Evolutionary conservation across 2,329 filamentous ascomycete species (phyloP).

Genomic region (Amphichorda felina): DNA sequence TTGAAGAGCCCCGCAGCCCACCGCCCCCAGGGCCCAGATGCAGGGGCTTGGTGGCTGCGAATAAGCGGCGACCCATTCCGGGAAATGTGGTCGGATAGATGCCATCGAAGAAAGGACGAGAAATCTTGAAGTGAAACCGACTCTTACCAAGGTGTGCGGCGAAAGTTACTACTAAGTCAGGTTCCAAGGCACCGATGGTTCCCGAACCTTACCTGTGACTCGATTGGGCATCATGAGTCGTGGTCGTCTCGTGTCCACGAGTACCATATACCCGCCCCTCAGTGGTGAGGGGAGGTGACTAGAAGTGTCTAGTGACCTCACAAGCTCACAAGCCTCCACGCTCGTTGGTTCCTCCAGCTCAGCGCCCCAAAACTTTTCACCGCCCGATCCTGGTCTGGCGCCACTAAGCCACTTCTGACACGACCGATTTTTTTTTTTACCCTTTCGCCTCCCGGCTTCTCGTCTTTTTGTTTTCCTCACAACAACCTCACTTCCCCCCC

Average conservation of each 20-base stretch:
- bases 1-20: too few species aligned
- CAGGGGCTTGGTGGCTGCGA: too few species aligned
- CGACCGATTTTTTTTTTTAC: conserved; percentile 7
- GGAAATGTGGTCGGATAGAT: too few species aligned
- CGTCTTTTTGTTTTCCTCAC: conserved; percentile 19
- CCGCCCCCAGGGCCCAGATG: too few species aligned
- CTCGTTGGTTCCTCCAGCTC: not conserved
- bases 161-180: too few species aligned
- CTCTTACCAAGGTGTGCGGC: too few species aligned
- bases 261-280: not conserved
- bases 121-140: too few species aligned
- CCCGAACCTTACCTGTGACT: too few species aligned
- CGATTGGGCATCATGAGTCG: conserved; percentile 2
- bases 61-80: too few species aligned
- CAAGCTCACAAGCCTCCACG: not conserved
- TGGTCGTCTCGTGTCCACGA: too few species aligned
- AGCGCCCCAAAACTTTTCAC: conserved; percentile 4
- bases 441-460: conserved; percentile 9
- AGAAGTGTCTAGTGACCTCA: not conserved
- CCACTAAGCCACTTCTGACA: conserved; percentile 5
- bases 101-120: too few species aligned
- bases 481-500: conserved; percentile 18
- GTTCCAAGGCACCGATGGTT: too few species aligned
- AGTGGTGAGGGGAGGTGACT: not conserved
- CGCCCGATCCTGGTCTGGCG: conserved; percentile 2